Base-by-base conservation (phyloP, 2,329 filamentous ascomycete species). In the Tolypocladium album region DNA sequence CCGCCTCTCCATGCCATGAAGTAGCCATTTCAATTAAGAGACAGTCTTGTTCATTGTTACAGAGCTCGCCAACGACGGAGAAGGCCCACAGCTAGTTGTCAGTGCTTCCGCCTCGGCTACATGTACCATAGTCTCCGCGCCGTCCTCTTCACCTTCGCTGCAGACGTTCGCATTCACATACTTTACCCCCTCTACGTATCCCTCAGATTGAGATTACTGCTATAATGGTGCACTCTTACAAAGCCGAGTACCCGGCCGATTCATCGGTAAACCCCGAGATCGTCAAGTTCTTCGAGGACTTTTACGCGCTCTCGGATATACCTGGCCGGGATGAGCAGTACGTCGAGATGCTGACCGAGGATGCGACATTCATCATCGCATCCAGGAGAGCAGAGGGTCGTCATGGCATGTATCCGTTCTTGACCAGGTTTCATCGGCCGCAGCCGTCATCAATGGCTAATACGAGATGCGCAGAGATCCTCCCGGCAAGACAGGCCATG, bases 261-360 rank as follows among this genome's bases (percentile, higher is more conserved):
- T 31, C 56, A 40, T 40, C 42, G 42, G 65, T 69, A 38, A 60
- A 67, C 55, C 61, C 64, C 0, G 64, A 63, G 17, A 65, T 68
- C 27, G 62, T 66, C 20, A 42, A 59, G 15, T 73, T 72, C 59
- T 68, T 73, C 31, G 60, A 65, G 47, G 55, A 61, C 15, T 74
- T 74, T 60, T 74, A 70, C 61, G 59, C 59, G 13, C 61, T 67
- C 31, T 72, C 70, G 2, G 72, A 74, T 57, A 71, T 62, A 0
- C 67, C 70, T 0, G 66, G 65, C 17, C 64, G 62, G 7, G 67
- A 70, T 55, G 67, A 71, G 8, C 56, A 64, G 24, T 73, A 74
- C 56, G 68, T 68, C 20, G 60, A 64, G 22, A 57, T 59, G 52
- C 72, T 72, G 58, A 63, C 66, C 0, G 60, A 61, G 4, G 70